Conservation (phyloP, 495 filamentous ascomycete species). For the Hapsidospora chrysogenum region DNA sequence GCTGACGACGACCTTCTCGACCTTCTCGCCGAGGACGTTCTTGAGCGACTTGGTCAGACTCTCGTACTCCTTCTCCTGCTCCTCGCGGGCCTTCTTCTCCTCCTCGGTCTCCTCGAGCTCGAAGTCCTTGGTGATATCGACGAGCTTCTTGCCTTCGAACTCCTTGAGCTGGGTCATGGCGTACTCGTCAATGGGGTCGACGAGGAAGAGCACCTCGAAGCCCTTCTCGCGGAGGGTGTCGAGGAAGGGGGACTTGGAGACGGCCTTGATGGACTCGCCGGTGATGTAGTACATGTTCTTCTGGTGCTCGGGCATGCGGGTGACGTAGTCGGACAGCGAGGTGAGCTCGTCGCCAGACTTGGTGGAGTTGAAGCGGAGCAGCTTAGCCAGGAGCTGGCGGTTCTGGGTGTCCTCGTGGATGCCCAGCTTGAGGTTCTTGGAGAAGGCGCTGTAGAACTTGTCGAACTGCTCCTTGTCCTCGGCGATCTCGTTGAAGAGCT, state of each 20-base stretch:
- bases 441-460: slow-evolving; percentile 99
- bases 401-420: slow-evolving; percentile 99
- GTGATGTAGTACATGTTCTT: slow-evolving; percentile 99
- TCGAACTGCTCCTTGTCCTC: slow-evolving; percentile 99
- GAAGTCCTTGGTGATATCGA: slow-evolving; percentile 99
- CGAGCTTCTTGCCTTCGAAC: slow-evolving; percentile 98
- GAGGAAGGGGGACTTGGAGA: slow-evolving; percentile 94
- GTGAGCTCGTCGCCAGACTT: slow-evolving; percentile 94
- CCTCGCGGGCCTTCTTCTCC: slow-evolving; percentile 94
- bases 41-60: slow-evolving; percentile 84
- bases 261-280: slow-evolving; percentile 96
- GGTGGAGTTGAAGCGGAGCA: slow-evolving; percentile 95
- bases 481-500: slow-evolving; percentile 96
- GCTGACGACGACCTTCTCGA: slow-evolving; percentile 98
- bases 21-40: slow-evolving; percentile 98
- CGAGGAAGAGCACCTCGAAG: slow-evolving; percentile 98
- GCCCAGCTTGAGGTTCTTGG: slow-evolving; percentile 99
- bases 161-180: slow-evolving; percentile 99
- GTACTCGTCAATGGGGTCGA: slow-evolving; percentile 99
- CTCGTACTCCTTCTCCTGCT: slow-evolving; percentile 96
- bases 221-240: slow-evolving; percentile 98
- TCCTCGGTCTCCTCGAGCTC: slow-evolving; percentile 99
- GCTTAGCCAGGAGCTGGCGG: slow-evolving; percentile 84
- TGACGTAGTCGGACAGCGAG: slow-evolving; percentile 90
- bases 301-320: slow-evolving; percentile 98